Percentiles rank a stretch among this genome's conserved stretches.
Evolutionary conservation across 2,329 filamentous ascomycete species (phyloP).

Genomic region (Fusarium sp.): DNA sequence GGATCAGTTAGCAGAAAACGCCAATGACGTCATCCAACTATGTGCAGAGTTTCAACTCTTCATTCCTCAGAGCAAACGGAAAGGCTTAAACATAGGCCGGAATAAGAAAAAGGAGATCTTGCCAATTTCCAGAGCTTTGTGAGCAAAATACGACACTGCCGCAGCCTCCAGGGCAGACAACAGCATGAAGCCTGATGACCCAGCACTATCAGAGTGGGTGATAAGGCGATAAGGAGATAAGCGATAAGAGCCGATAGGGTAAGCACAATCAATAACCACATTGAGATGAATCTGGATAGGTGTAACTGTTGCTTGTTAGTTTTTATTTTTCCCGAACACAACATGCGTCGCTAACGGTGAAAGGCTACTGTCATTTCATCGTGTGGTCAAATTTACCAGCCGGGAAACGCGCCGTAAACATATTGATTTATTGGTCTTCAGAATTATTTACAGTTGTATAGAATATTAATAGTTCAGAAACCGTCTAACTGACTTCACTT

Average conservation of each 20-base stretch:
- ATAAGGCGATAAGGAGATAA: background rate
- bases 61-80: background rate
- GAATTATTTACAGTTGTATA: too few species aligned
- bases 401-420: too few species aligned
- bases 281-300: background rate
- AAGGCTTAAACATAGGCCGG: rapidly evolving
- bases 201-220: too few species aligned
- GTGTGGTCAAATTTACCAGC: too few species aligned
- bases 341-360: too few species aligned
- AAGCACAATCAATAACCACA: background rate
- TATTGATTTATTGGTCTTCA: too few species aligned
- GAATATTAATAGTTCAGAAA: too few species aligned
- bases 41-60: background rate
- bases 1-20: background rate
- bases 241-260: background rate
- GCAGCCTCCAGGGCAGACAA: background rate
- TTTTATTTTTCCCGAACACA: too few species aligned
- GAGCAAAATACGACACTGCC: background rate
- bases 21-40: background rate
- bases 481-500: background rate
- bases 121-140: rapidly evolving
- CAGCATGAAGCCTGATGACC: background rate
- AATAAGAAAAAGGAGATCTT: background rate
- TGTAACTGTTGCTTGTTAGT: too few species aligned
- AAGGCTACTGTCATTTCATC: too few species aligned